Evolutionary conservation across 371 early-diverging fungal genomes (phyloP), one percentile per base, ranked within the genome.

Genomic region (Mortierella sp.): DNA sequence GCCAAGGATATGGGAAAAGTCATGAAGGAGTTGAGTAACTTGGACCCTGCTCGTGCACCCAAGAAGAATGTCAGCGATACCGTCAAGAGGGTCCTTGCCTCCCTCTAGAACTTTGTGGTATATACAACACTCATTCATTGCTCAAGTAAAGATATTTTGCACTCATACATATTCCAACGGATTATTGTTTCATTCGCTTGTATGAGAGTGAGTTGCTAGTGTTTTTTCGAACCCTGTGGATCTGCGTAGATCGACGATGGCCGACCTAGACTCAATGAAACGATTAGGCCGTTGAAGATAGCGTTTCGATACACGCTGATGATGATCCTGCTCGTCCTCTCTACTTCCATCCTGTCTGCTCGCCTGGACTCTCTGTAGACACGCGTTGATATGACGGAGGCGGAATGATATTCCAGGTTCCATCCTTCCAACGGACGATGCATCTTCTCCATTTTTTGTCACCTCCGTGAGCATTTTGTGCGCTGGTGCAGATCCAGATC

Each of bases 1-100:
- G 70, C 85, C n/a, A 93, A 92, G 79, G 92, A 92, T 71, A 87
- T 96, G 86, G 95, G 95, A 66, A 89, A 89, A 61, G 92, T 96
- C 34, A 94, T 96, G 94, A 94, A 93, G 84, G 93, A 90, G 67
- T 88, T 94, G 77, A 88, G 86, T 4, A 41, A 68, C 10, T 77
- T 92, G 45, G 91, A 91, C 71, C 77, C 89, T 7, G 89, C 91
- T 13, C 73, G 65, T 58, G 95, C 95, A 14, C 91, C 94, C 69
- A 92, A 90, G 82, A 92, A 91, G 74, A 65, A 74, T 55, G 93
- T 95, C 22, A 91, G 91, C 53, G 91, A 91, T 29, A 79, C 88
- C 34, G 94, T 90, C 43, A 95, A 93, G 78, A 88, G 65, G 61
- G 73, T 89, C 29, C 87, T 91, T 39, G 68, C 71, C 4, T 79